Conservation (phyloP, 257 asterid genomes). For the Coffea canephora region DNA sequence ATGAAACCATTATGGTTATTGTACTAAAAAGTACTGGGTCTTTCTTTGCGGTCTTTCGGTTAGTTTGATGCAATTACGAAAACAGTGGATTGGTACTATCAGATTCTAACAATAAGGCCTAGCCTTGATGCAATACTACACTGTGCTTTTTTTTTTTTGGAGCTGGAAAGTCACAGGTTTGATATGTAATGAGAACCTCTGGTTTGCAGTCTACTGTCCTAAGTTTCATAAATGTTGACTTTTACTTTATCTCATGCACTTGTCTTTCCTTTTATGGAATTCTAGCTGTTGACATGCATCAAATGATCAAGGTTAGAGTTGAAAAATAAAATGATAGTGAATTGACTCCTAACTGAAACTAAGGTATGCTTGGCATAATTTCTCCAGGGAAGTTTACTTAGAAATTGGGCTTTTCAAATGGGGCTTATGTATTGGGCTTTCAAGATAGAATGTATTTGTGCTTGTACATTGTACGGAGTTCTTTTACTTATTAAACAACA, state of each 20-base stretch:
- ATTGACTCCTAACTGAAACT: background rate
- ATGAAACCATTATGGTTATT: background rate
- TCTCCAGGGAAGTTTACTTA: background rate
- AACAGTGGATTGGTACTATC: background rate
- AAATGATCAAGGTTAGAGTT: background rate
- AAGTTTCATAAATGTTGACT: background rate
- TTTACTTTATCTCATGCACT: background rate
- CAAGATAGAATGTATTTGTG: background rate
- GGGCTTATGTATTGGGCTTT: background rate
- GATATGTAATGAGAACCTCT: background rate
- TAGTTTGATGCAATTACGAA: background rate
- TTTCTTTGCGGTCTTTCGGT: background rate
- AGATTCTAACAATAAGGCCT: slow-evolving; percentile 1
- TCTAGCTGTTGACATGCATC: background rate
- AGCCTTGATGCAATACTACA: background rate
- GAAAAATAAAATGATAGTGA: background rate
- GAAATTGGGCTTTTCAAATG: background rate
- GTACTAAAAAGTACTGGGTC: background rate
- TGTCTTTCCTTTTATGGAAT: background rate
- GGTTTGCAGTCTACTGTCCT: background rate
- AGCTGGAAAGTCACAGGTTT: background rate
- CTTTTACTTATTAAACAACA: background rate
- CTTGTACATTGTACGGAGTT: background rate
- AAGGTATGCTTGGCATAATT: background rate
- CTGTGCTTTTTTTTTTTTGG: background rate